A percentile compares a stretch with the other conserved stretches of the same genome.
Evolutionary conservation across 2,329 filamentous ascomycete genomes (phyloP).

Genomic region (Cladosporium sp.): DNA sequence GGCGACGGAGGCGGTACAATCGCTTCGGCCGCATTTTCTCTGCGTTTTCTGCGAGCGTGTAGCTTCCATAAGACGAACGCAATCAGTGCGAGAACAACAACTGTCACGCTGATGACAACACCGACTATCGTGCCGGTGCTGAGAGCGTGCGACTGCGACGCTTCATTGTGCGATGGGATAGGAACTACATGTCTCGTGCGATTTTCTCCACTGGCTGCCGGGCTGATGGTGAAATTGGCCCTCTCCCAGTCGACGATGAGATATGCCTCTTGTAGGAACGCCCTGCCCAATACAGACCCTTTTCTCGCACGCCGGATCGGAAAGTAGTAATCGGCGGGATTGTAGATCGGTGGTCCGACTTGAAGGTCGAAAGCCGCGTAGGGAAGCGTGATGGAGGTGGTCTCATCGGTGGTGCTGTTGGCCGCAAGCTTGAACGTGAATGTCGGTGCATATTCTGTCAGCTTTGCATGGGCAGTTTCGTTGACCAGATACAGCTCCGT

Average conservation of each 20-base stretch:
- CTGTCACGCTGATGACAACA: not conserved
- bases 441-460: constrained; percentile 32
- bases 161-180: not conserved
- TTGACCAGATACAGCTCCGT: constrained; percentile 35
- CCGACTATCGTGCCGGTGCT: not conserved
- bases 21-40: not conserved
- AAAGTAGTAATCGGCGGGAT: constrained; percentile 30
- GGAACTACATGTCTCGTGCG: not conserved
- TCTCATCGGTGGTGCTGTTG: not conserved
- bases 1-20: not conserved
- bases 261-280: constrained; percentile 40
- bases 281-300: constrained; percentile 34
- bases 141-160: not conserved
- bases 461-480: constrained; percentile 28
- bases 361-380: constrained; percentile 36
- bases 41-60: not conserved
- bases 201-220: not conserved
- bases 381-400: constrained; percentile 29
- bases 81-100: not conserved
- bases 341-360: constrained; percentile 20
- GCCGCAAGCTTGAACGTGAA: constrained; percentile 36
- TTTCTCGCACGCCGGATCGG: constrained; percentile 35
- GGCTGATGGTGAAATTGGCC: constrained; percentile 25
- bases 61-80: not conserved
- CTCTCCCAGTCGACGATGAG: constrained; percentile 35